Percentiles rank a stretch among this genome's conserved stretches.
Conservation (phyloP, 2,329 filamentous ascomycete species). For the Cryphonectria japonica region DNA sequence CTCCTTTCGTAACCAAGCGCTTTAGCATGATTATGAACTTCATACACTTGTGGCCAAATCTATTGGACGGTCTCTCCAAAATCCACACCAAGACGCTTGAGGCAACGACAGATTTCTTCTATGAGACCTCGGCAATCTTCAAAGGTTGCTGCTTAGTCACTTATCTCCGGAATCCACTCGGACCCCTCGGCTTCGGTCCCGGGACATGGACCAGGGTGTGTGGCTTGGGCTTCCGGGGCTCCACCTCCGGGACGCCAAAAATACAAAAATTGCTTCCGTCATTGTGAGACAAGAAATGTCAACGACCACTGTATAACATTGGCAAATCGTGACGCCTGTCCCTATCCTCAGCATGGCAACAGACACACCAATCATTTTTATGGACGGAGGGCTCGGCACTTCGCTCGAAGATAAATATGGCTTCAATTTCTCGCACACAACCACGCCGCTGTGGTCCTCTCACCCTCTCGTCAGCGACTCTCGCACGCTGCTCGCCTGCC, state of each 20-base stretch:
- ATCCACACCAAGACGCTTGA: too few species aligned
- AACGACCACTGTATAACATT: background rate
- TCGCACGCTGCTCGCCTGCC: conserved; percentile 56
- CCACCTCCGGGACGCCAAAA: background rate
- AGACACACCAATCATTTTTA: conserved; percentile 47
- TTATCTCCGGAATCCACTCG: background rate
- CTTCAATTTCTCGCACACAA: conserved; percentile 52
- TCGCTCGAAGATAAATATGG: conserved; percentile 63
- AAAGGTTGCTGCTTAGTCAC: background rate
- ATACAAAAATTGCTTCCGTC: background rate
- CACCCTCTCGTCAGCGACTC: conserved; percentile 63
- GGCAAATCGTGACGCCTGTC: background rate
- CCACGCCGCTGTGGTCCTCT: conserved; percentile 69
- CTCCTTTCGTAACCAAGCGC: too few species aligned
- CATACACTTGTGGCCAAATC: too few species aligned
- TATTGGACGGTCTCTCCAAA: too few species aligned
- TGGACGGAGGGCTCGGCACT: conserved; percentile 71
- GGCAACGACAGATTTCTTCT: too few species aligned
- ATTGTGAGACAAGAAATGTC: background rate
- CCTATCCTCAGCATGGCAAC: conserved; percentile 7
- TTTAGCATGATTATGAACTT: too few species aligned
- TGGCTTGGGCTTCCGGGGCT: background rate
- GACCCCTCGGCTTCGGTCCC: background rate
- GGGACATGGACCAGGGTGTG: background rate
- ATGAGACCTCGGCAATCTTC: too few species aligned